These are phyloP conservation scores for Boletus rufocinnamomeus DNA, from an alignment of 768 basidiomycete genomes.

Conservation along the genomic window DNA sequence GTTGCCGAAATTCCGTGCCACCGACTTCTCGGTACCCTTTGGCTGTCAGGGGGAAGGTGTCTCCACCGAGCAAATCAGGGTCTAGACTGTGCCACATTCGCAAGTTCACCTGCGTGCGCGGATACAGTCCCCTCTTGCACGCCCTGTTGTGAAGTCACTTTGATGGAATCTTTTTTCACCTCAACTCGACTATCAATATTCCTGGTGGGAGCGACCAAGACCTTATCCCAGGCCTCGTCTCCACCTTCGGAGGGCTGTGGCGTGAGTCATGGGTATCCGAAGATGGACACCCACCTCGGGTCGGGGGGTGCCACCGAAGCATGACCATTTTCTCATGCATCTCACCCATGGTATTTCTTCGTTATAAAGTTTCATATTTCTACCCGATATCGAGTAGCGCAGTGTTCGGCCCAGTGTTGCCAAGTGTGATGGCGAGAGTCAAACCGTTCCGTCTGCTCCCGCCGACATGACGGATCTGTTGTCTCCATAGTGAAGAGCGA, in stretches of 20 bases:
- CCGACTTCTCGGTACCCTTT: not conserved
- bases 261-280: not conserved
- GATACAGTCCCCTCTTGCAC: not conserved
- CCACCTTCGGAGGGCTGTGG: not conserved
- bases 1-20: not conserved
- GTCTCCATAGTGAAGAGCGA: no score
- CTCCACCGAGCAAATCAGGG: not conserved
- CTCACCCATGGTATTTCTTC: slow-evolving; percentile 9
- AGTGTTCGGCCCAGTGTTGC: not conserved
- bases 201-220: slow-evolving; percentile 7
- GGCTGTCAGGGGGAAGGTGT: not conserved
- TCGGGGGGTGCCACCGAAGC: not conserved
- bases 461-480: not conserved
- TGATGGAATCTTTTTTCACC: slow-evolving; percentile 5
- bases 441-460: not conserved
- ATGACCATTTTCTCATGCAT: slow-evolving; percentile 3
- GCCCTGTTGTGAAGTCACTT: not conserved
- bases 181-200: not conserved
- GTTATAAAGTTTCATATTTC: not conserved
- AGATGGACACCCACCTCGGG: not conserved
- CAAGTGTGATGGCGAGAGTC: not conserved
- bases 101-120: not conserved
- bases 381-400: not conserved
- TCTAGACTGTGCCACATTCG: not conserved
- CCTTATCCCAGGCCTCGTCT: slow-evolving; percentile 1